Evolutionary conservation across 208 protist genomes (phyloP).

Genomic region (Blastocrithidia nonstop): DNA sequence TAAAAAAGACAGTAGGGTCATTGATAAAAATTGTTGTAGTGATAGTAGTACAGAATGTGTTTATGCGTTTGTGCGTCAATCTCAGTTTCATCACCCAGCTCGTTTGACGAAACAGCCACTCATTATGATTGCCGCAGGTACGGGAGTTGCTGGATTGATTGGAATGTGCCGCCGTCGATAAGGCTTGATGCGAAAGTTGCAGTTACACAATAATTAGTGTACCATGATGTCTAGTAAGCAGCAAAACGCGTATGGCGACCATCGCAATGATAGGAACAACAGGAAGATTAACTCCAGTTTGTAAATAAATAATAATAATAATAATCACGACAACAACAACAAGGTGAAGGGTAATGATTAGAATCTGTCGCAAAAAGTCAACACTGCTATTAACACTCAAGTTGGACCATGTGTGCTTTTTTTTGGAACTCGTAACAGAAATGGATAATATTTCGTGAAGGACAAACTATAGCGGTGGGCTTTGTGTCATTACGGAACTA

Average conservation of each 20-base stretch:
- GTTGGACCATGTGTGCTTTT: conserved; percentile 37
- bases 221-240: too few relatives aligned
- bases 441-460: conserved; percentile 45
- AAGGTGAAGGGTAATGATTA: too few relatives aligned
- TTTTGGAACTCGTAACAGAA: conserved; percentile 37
- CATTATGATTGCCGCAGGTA: conserved; percentile 89
- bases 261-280: too few relatives aligned
- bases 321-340: background rate
- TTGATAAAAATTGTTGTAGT: background rate
- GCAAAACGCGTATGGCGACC: too few relatives aligned
- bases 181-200: conserved; percentile 33
- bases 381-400: background rate
- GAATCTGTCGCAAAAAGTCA: too few relatives aligned
- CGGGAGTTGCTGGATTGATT: conserved; percentile 73
- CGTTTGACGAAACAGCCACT: conserved; percentile 31
- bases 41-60: conserved; percentile 11
- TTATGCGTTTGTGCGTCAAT: conserved; percentile 76
- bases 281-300: too few relatives aligned
- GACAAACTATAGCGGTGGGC: conserved; percentile 34
- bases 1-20: background rate
- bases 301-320: conserved; percentile 9
- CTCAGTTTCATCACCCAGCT: conserved; percentile 72
- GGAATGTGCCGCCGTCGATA: conserved; percentile 62
- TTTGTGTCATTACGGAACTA: conserved; percentile 8
- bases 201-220: too few relatives aligned